phyloP scores from a whole-genome alignment of 2,329 filamentous ascomycete species.

The Penicillium thymicola region DNA sequence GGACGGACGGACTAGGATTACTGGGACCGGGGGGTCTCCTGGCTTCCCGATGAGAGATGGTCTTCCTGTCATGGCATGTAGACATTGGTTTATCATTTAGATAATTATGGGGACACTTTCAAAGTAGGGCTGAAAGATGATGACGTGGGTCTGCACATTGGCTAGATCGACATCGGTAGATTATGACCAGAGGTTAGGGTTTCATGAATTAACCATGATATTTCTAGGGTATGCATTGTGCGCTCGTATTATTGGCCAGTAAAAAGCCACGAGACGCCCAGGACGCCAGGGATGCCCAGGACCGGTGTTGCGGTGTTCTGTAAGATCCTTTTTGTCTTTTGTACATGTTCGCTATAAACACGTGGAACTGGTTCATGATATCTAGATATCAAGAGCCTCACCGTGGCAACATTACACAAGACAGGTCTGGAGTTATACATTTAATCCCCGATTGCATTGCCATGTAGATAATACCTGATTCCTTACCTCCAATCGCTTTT shows the following conservation, averaged over 20 bases:
- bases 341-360: not conserved
- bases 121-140: slow-evolving; percentile 8
- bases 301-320: not conserved
- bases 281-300: not conserved
- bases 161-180: not conserved
- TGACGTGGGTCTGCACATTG: not conserved
- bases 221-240: not conserved
- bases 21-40: not conserved
- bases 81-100: not conserved
- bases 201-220: not conserved
- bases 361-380: not conserved
- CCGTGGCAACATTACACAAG: not conserved
- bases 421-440: not conserved
- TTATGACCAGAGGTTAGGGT: not conserved
- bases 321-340: not conserved
- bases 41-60: slow-evolving; percentile 9
- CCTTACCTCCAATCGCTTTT: too few relatives aligned
- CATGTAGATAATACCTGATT: not conserved
- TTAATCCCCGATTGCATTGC: not conserved
- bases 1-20: not conserved
- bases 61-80: slow-evolving; percentile 2
- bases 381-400: not conserved
- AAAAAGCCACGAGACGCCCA: not conserved
- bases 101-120: not conserved
- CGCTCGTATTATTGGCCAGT: not conserved